Conservation (phyloP, 2,329 filamentous ascomycete genomes). For the Aspergillus luchuensis region DNA sequence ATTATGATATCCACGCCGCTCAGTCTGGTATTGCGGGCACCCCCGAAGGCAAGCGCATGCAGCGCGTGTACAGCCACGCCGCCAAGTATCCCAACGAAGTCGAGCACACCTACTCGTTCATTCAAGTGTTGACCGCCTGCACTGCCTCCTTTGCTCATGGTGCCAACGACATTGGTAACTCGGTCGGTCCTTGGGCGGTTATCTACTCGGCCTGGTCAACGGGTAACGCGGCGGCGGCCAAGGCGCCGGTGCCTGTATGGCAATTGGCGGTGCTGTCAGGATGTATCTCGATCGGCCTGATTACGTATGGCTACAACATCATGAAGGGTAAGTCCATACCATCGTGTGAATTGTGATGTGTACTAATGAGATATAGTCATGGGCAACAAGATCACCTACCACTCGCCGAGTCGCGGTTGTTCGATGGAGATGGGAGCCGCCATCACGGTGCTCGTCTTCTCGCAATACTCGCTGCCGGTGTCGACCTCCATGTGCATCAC, state of each 20-base stretch:
- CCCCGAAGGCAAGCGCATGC: slow-evolving; percentile 72
- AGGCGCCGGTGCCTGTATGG: slow-evolving; percentile 71
- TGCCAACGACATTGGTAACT: slow-evolving; percentile 75
- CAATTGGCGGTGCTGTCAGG: slow-evolving; percentile 70
- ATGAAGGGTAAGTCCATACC: slow-evolving; percentile 65
- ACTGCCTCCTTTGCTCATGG: slow-evolving; percentile 63
- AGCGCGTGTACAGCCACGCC: slow-evolving; percentile 65
- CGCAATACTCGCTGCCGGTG: slow-evolving; percentile 72
- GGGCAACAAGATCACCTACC: slow-evolving; percentile 79
- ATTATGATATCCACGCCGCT: slow-evolving; percentile 81
- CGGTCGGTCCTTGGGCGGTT: slow-evolving; percentile 69
- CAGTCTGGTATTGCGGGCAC: slow-evolving; percentile 71
- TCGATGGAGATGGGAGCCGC: slow-evolving; percentile 82
- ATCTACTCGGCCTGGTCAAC: slow-evolving; percentile 70
- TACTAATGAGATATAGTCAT: slow-evolving; percentile 57
- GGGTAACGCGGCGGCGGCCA: slow-evolving; percentile 61
- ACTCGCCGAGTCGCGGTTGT: slow-evolving; percentile 59
- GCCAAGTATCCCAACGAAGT: slow-evolving; percentile 70
- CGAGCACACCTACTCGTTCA: slow-evolving; percentile 61
- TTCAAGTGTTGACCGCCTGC: slow-evolving; percentile 57
- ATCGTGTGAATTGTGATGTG: neutral
- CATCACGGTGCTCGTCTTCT: slow-evolving; percentile 74
- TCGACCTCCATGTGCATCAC: slow-evolving; percentile 81
- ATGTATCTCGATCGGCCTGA: slow-evolving; percentile 66
- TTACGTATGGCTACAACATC: slow-evolving; percentile 80